Evolutionary conservation across 192 early-diverging fungal genomes (phyloP).

Genomic region (Backusella sp.): DNA sequence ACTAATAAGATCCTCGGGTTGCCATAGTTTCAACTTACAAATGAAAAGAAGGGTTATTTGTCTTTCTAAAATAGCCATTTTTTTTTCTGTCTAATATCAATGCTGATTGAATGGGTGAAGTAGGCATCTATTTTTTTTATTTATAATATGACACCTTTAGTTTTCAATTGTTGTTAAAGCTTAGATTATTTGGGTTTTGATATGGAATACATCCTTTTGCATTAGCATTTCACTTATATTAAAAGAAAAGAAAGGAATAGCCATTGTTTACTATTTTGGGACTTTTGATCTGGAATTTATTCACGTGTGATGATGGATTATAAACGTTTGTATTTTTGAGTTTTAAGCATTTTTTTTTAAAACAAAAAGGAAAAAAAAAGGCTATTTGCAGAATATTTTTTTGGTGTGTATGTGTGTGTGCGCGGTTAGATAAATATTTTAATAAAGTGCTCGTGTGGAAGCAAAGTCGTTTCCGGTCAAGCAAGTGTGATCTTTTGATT

Average conservation of each 20-base stretch:
- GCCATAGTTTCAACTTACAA: not conserved
- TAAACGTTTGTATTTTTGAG: not conserved
- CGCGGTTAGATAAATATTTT: not conserved
- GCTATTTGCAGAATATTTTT: not conserved
- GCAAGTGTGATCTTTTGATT: not conserved
- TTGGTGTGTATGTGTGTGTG: not conserved
- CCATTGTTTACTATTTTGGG: not conserved
- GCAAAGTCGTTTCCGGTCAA: not conserved
- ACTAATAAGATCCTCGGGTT: not conserved
- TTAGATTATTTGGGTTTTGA: not conserved
- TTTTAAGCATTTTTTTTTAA: not conserved
- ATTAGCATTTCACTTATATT: not conserved
- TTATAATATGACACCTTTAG: no score
- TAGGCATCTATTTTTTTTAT: no score
- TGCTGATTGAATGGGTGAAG: no score
- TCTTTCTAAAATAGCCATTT: not conserved
- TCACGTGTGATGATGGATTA: not conserved
- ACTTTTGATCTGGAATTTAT: not conserved
- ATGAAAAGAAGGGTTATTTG: not conserved
- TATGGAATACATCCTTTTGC: not conserved
- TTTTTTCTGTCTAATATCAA: not conserved
- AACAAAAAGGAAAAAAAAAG: not conserved
- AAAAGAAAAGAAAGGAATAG: not conserved
- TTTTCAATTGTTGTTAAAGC: not conserved
- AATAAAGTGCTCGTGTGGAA: not conserved